Percentiles rank a stretch among this genome's conserved stretches.
Conservation (phyloP, 768 basidiomycete genomes). For the Mycena metata region DNA sequence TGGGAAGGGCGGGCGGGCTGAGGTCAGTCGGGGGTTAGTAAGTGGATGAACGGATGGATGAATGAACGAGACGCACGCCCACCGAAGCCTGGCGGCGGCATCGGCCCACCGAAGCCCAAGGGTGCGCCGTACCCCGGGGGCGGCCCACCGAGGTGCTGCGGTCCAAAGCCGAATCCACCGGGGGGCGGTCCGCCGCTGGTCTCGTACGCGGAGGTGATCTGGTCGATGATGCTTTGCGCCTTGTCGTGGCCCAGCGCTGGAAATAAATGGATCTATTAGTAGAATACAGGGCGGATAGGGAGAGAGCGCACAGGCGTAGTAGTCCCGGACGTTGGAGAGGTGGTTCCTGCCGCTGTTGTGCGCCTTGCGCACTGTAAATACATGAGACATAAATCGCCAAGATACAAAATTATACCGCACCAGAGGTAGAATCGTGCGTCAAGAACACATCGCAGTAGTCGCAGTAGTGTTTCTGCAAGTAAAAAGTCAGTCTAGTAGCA, state of each 20-base stretch:
- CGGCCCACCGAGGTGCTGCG: constrained; percentile 78
- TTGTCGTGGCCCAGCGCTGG: constrained; percentile 93
- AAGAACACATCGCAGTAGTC: constrained; percentile 95
- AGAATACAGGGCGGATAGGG: not conserved
- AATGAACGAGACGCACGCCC: constrained; percentile 56
- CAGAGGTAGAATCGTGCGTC: constrained; percentile 95
- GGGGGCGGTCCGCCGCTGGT: constrained; percentile 87
- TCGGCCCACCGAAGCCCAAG: constrained; percentile 63
- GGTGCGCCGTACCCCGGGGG: constrained; percentile 60
- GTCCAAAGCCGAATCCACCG: constrained; percentile 89
- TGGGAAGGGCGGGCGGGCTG: constrained; percentile 53
- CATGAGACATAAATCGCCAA: constrained; percentile 16
- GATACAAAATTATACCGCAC: constrained; percentile 54
- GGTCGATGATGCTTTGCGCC: constrained; percentile 98
- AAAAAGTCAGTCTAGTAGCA: constrained; percentile 23
- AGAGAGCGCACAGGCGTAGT: constrained; percentile 85
- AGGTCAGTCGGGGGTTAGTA: constrained; percentile 76
- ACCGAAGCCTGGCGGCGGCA: constrained; percentile 68
- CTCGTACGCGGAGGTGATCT: constrained; percentile 96
- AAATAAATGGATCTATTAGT: not conserved
- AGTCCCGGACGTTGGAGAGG: constrained; percentile 95
- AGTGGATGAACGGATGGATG: constrained; percentile 22
- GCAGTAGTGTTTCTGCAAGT: constrained; percentile 92
- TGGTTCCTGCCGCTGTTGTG: constrained; percentile 99
- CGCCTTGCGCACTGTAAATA: constrained; percentile 87